Conservation (phyloP, 176 grass and related monocot genomes). For the Urochloa ruziziensis region DNA sequence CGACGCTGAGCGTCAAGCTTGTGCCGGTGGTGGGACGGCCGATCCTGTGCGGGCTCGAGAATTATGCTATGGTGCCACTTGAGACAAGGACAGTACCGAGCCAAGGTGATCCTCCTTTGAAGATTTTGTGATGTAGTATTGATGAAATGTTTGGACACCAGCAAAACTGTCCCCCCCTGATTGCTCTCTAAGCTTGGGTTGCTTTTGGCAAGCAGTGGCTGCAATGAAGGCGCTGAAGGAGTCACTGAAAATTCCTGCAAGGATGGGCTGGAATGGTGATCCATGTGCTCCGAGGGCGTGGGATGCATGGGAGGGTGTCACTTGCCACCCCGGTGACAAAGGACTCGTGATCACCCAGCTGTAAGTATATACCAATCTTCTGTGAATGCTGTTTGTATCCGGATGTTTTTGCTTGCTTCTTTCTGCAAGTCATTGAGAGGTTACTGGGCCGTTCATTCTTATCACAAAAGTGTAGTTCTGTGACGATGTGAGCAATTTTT, state of each 20-base stretch:
- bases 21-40: slow-evolving; percentile 77
- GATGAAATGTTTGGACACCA: neutral
- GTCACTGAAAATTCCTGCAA: slow-evolving; percentile 79
- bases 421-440: neutral
- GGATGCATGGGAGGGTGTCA: slow-evolving; percentile 99
- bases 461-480: neutral
- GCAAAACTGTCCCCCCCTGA: neutral
- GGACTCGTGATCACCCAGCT: slow-evolving; percentile 90
- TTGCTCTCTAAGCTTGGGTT: neutral
- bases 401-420: neutral
- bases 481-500: neutral
- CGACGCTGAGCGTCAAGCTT: slow-evolving; percentile 59
- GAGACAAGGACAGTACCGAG: slow-evolving; percentile 57
- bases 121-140: neutral
- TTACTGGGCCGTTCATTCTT: neutral
- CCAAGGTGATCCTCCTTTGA: slow-evolving; percentile 54
- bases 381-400: neutral
- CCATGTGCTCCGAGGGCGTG: slow-evolving; percentile 80
- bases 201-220: slow-evolving; percentile 50
- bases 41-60: slow-evolving; percentile 88
- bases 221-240: slow-evolving; percentile 90
- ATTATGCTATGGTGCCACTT: slow-evolving; percentile 91
- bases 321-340: slow-evolving; percentile 62
- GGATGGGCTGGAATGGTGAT: slow-evolving; percentile 99
- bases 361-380: slow-evolving; percentile 39